Base-by-base conservation (phyloP, 176 grass and related monocot genomes). In the Cenchrus americanus region DNA sequence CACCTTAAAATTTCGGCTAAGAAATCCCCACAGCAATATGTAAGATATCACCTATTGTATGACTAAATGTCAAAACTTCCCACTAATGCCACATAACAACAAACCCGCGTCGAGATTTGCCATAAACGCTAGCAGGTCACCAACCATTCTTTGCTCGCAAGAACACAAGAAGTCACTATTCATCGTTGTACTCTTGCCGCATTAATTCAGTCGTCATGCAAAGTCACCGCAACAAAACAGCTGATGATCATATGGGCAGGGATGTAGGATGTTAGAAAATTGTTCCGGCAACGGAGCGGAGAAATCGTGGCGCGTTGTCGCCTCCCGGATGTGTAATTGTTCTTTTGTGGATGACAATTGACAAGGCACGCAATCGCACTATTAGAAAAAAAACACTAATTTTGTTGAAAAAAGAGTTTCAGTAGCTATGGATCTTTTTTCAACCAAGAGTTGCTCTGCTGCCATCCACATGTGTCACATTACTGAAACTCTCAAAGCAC, bases 51-150 rank as follows among this genome's bases (percentile, higher is more conserved):
- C 27, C 0, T 30, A 30, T 30, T 30, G 27, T 30, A 30, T 30
- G 27, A 30, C 27, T 30, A 30, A 30, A 30, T 30, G 27, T 30
- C 2, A 30, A 65, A 80, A 82, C 71, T 63, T 6, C 52, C 52
- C 74, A 83, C 66, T 77, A 84, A 65, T 40, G 69, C 69, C 74
- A 13, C 27, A 30, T 30, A 30, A 30, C 27, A 30, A 30, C 27
- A 30, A 92, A 78, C 68, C 82, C 80, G 72, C 69, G 88, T 88
- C 62, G 44, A 80, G 86, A 87, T 91, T 87, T 74, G 80, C 58
- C 78, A 46, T 61, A 83, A 88, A 86, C 86, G 47, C 80, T 80
- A 71, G 80, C 77, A 47, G 13, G 46, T 68, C 83, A 82, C 80
- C 85, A 48, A 30, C 73, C 66, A 67, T 62, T 17, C 57, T 24